Conservation (phyloP, 2,329 filamentous ascomycete species). For the Hymenoscyphus fraxineus region DNA sequence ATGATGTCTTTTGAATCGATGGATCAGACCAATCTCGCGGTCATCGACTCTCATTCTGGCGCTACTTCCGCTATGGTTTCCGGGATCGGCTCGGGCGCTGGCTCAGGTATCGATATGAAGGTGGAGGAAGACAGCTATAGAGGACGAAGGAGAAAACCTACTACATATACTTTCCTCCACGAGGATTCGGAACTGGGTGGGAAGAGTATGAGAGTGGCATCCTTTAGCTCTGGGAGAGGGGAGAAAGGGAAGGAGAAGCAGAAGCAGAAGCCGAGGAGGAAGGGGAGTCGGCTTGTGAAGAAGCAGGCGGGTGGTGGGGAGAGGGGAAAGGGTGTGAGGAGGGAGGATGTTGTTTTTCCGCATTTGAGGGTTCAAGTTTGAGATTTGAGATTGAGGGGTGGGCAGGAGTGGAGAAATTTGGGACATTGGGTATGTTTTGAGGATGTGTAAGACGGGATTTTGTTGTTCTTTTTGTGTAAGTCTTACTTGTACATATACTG, state of each 20-base stretch:
- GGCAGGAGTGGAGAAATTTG: too few relatives aligned
- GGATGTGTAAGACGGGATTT: too few relatives aligned
- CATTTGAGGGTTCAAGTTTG: conserved; percentile 1
- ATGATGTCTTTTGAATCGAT: conserved; percentile 5
- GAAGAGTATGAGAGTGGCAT: neutral
- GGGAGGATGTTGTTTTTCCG: conserved; percentile 2
- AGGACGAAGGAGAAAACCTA: neutral
- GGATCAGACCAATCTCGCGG: too few relatives aligned
- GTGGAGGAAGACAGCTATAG: neutral
- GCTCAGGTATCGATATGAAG: neutral
- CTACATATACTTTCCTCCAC: conserved; percentile 10
- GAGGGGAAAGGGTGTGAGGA: neutral
- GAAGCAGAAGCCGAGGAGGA: conserved; percentile 3
- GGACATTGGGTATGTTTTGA: too few relatives aligned
- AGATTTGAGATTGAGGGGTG: neutral
- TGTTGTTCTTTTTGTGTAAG: too few relatives aligned
- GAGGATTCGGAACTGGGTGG: conserved; percentile 6
- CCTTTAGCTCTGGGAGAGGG: neutral
- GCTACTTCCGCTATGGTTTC: neutral
- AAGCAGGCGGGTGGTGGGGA: neutral
- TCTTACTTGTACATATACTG: too few relatives aligned
- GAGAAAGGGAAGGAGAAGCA: neutral
- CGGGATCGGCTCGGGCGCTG: too few relatives aligned
- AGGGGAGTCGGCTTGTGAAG: conserved; percentile 10
- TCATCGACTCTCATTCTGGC: too few relatives aligned